Evolutionary conservation across 2,329 filamentous ascomycete species (phyloP), one percentile per base, ranked within the genome.

Genomic region (Emergomyces orientalis): DNA sequence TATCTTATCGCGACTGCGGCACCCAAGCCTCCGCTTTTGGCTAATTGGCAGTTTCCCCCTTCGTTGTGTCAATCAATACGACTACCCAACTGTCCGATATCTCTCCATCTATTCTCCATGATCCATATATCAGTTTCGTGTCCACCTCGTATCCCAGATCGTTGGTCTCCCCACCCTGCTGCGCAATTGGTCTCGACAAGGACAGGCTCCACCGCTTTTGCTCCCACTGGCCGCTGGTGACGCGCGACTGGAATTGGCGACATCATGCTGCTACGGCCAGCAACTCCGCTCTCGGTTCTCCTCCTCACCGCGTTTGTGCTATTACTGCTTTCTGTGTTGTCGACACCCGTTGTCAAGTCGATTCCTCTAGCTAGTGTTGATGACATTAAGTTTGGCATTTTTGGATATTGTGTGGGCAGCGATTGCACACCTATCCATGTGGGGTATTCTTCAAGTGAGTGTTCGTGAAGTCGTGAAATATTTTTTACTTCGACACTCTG

Each of bases 271-370:
- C 81, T 97, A 75, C 90, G 92, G 72, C 92, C 94, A 66, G 93
- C 94, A 65, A 97, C 94, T 65, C 93, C 94, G 69, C 81, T 99
- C 73, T 87, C 92, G 69, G 80, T 96, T 69, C 80, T 97, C 74
- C 88, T 97, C 71, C 84, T 95, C 66, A 82, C 84, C 71, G 91
- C 93, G 67, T 97, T 99, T 76, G 88, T 82, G 66, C 81, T 97
- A 65, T 82, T 97, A 60, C 81, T 97, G 56, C 81, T 99, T 47
- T 90, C 91, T 56, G 90, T 92, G 47, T 79, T 99, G n/a, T 96
- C 93, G 1, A 92, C 91, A 0, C 94, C 94, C 22, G 86, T 99
- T 68, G 88, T 97, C 73, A 86, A 88, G 72, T 83, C 82, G 32
- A 95, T 99, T 56, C 90, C 91, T 11, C 81, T 99, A 51, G 92